Base-by-base conservation (phyloP, 208 protist species). In the Crithidia brevicula region DNA sequence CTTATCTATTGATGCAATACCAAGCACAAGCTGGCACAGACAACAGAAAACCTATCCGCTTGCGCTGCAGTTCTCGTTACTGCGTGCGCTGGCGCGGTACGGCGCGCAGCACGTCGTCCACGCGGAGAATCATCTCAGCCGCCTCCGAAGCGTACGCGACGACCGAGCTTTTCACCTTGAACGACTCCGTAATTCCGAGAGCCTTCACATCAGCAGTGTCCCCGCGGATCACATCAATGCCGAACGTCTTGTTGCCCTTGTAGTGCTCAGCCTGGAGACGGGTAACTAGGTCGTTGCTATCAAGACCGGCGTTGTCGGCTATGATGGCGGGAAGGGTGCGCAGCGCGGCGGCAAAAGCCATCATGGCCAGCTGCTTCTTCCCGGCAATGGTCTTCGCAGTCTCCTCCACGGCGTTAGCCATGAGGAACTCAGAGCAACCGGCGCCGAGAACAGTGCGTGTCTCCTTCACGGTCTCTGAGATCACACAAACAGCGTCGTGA, bases 401-500 rank as follows among this genome's bases (percentile, higher is more conserved):
- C 63, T 98, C 90, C 47, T 99, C 96, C 31, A 99, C 97, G n/a
- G 98, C 98, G 38, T 97, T 79, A 13, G 98, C 95, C 98, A 99
- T 99, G 10, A 98, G 67, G 81, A 99, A 99, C 83, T 99, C 99
- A 20, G 92, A 93, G 79, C 93, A 98, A 22, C 99, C 99, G 33
- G 97, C 99, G 57, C 99, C 99, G 25, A 98, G 93, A 25, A 99
- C 92, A 15, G 97, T 97, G 34, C 93, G 78, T 4, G 95, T 96
- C 66, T 99, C 95, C 56, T 93, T 91, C 13, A 99, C 93, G 0
- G 97, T 99, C 79, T 98, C 91, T 13, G 96, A 95, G 28, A 99
- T 96, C 13, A 99, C 98, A 86, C 98, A 99, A 3, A 99, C 80
- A 4, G 99, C 99, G 82, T 99, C 99, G 87, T 99, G 99, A 16